Evolutionary conservation across 2,329 filamentous ascomycete species (phyloP).

Genomic region (Pseudogymnoascus sp.): DNA sequence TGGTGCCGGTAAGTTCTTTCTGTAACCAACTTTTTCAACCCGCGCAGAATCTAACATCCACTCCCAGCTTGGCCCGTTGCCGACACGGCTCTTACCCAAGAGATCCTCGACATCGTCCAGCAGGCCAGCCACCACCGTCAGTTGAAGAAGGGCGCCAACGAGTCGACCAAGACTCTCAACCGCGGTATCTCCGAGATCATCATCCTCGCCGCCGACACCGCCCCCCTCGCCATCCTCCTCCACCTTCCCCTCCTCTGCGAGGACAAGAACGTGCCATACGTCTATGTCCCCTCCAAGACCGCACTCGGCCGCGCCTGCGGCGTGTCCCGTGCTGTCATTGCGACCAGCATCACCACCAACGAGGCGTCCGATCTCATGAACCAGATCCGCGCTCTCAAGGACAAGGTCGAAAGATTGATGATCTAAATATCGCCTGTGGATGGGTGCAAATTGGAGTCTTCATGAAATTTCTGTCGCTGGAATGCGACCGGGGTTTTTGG

Average conservation of each 20-base stretch:
- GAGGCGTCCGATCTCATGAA: conserved; percentile 78
- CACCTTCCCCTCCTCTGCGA: conserved; percentile 85
- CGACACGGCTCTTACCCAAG: conserved; percentile 65
- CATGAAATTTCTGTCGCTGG: conserved; percentile 6
- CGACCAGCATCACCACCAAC: conserved; percentile 82
- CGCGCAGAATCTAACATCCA: conserved; percentile 10
- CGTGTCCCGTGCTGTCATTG: conserved; percentile 81
- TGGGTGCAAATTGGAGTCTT: background rate
- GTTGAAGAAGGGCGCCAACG: conserved; percentile 84
- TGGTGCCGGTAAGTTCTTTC: conserved; percentile 24
- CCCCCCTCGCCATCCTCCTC: conserved; percentile 77
- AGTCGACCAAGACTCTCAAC: conserved; percentile 80
- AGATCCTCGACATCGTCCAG: conserved; percentile 76
- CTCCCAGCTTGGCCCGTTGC: conserved; percentile 58
- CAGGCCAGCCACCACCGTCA: conserved; percentile 50
- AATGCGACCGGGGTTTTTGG: conserved; percentile 8
- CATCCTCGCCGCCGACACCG: conserved; percentile 80
- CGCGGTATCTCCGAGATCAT: conserved; percentile 85
- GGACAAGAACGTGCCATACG: conserved; percentile 66
- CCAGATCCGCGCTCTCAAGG: conserved; percentile 82
- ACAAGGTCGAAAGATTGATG: conserved; percentile 91
- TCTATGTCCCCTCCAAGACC: conserved; percentile 69
- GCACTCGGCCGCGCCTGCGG: conserved; percentile 83
- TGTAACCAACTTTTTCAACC: background rate
- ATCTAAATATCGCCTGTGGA: conserved; percentile 50